A percentile compares a stretch with the other conserved stretches of the same genome.
Evolutionary conservation across 129 eudicot genomes (phyloP).

Genomic region (Oenanthe sinensis): DNA sequence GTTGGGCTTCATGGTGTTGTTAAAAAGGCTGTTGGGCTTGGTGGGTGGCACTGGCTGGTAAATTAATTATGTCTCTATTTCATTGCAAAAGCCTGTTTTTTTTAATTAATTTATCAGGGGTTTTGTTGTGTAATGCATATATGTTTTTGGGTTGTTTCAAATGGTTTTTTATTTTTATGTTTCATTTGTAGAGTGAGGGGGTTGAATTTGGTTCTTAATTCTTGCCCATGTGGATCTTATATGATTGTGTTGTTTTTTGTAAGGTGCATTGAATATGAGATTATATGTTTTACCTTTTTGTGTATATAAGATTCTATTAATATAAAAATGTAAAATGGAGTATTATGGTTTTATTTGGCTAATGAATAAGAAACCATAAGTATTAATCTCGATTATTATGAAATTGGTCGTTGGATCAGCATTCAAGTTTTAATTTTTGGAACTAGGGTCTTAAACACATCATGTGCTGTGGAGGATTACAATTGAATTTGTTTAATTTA

Average conservation of each 20-base stretch:
- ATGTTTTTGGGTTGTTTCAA: background rate
- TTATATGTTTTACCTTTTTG: background rate
- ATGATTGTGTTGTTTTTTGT: background rate
- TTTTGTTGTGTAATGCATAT: constrained; percentile 6
- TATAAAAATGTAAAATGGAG: background rate
- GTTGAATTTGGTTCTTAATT: background rate
- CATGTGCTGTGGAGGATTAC: background rate
- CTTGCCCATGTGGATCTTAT: background rate
- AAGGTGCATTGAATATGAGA: background rate
- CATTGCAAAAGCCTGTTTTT: background rate
- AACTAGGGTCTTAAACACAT: constrained; percentile 9
- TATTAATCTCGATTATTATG: background rate
- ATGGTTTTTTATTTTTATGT: background rate
- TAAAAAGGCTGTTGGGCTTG: constrained; percentile 93
- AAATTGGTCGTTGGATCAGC: constrained; percentile 14
- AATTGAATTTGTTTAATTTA: background rate
- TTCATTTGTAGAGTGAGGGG: background rate
- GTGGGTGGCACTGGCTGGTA: constrained; percentile 99
- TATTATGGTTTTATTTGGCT: background rate
- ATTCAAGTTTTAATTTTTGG: background rate
- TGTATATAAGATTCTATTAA: background rate
- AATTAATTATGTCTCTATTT: background rate
- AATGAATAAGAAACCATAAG: background rate
- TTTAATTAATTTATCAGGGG: background rate
- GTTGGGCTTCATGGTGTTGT: constrained; percentile 89